These are phyloP conservation scores for Clitopilus hobsonii DNA, from an alignment of 768 basidiomycete genomes.

Conservation along the genomic window DNA sequence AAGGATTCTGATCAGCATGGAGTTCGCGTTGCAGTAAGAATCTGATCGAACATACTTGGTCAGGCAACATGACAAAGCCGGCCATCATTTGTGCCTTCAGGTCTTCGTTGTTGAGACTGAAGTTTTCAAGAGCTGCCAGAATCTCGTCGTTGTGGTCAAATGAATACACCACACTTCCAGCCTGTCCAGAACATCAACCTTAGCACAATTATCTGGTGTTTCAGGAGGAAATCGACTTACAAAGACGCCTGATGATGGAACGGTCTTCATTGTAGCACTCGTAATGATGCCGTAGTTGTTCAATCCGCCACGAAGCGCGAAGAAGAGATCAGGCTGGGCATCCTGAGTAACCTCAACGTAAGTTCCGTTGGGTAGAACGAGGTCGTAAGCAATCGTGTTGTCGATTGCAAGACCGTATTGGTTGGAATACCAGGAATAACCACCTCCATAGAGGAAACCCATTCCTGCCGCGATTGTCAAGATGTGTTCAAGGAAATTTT, in stretches of 20 bases:
- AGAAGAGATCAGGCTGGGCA: conserved; percentile 34
- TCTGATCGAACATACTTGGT: background rate
- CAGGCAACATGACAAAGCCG: background rate
- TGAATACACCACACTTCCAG: background rate
- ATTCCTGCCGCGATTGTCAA: no score
- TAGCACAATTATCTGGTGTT: no score
- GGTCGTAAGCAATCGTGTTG: conserved; percentile 45
- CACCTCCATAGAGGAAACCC: conserved; percentile 57
- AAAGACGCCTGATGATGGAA: background rate
- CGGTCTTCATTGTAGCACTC: conserved; percentile 2
- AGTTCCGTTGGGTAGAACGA: conserved; percentile 52
- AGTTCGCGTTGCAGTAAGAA: background rate
- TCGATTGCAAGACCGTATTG: conserved; percentile 56
- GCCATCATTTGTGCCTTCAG: background rate
- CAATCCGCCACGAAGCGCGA: conserved; percentile 25
- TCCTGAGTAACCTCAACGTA: conserved; percentile 28
- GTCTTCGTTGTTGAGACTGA: background rate
- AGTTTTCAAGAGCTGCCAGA: background rate
- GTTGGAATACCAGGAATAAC: conserved; percentile 63
- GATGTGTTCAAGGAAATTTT: no score
- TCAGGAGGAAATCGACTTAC: no score
- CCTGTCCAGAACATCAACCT: background rate
- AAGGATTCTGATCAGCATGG: background rate
- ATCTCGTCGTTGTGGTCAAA: background rate
- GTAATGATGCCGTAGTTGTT: conserved; percentile 9